These are phyloP conservation scores for Globisporangium okanoganense DNA, from an alignment of 352 stramenopile genomes.

Conservation along the genomic window DNA sequence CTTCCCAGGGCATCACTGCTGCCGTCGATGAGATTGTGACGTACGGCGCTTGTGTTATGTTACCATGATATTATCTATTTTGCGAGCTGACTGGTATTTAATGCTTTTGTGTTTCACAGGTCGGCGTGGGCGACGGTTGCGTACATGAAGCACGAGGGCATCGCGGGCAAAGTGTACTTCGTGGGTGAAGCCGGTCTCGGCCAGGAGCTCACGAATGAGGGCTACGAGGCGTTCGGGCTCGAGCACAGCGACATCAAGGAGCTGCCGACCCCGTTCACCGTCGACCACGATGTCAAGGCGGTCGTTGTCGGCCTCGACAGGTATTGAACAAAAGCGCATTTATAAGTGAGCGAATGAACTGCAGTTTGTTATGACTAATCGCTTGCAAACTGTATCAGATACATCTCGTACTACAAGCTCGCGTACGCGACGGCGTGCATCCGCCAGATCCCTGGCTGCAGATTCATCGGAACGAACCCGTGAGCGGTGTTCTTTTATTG, in stretches of 20 bases:
- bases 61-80: background rate
- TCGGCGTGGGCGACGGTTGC: conserved; percentile 78
- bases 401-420: conserved; percentile 86
- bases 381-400: conserved; percentile 19
- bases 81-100: background rate
- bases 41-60: conserved; percentile 24
- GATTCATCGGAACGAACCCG: conserved; percentile 84
- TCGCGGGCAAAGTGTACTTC: conserved; percentile 79
- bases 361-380: no score
- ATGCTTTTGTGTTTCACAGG: conserved; percentile 16
- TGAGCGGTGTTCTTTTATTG: conserved; percentile 22
- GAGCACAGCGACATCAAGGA: conserved; percentile 67
- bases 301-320: conserved; percentile 82
- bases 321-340: conserved; percentile 17
- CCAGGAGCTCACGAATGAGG: conserved; percentile 58
- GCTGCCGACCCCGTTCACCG: conserved; percentile 56
- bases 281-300: conserved; percentile 67
- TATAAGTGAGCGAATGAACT: background rate
- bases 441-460: conserved; percentile 64
- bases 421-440: conserved; percentile 72
- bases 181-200: conserved; percentile 73
- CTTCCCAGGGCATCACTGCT: conserved; percentile 68
- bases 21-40: conserved; percentile 76
- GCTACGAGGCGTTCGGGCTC: conserved; percentile 66
- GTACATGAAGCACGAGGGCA: conserved; percentile 78